These are phyloP conservation scores for Myxozyma kluyveri DNA, from an alignment of 805 yeast species.

Conservation along the genomic window DNA sequence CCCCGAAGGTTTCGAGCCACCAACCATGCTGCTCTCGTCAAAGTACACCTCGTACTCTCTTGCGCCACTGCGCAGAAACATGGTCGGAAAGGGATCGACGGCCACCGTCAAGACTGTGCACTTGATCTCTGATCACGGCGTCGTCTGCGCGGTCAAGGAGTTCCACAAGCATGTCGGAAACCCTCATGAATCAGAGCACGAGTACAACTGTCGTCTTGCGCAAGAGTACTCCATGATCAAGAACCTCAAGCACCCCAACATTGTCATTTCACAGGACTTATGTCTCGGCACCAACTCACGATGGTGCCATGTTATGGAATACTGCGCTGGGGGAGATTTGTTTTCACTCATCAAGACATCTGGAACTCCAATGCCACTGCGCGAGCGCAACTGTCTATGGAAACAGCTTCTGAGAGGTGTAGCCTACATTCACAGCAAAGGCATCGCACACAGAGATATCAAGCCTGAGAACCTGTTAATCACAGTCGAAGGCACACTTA, in stretches of 20 bases:
- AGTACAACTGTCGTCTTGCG: slow-evolving; percentile 70
- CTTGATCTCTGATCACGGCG: slow-evolving; percentile 25
- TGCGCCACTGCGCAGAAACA: slow-evolving; percentile 15
- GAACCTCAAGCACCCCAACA: slow-evolving; percentile 71
- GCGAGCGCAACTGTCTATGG: slow-evolving; percentile 87
- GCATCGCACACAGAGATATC: slow-evolving; percentile 84
- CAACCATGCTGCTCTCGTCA: slow-evolving; percentile 24
- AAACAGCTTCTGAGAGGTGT: slow-evolving; percentile 83
- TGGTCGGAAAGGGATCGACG: slow-evolving; percentile 39
- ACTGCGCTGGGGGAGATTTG: slow-evolving; percentile 82
- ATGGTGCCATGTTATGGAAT: slow-evolving; percentile 56
- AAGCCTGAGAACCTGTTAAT: slow-evolving; percentile 82
- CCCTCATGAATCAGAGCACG: slow-evolving; percentile 48
- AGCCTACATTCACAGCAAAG: slow-evolving; percentile 83
- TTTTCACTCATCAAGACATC: slow-evolving; percentile 73
- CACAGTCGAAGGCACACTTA: slow-evolving; percentile 67
- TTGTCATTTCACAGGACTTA: slow-evolving; percentile 71
- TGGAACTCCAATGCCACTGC: slow-evolving; percentile 66
- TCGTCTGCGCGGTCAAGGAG: slow-evolving; percentile 80
- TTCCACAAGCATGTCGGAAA: slow-evolving; percentile 60
- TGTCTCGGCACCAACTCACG: slow-evolving; percentile 30
- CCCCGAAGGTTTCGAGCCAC: slow-evolving; percentile 19
- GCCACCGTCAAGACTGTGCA: slow-evolving; percentile 36
- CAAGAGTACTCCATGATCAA: slow-evolving; percentile 81
- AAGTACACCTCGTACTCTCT: slow-evolving; percentile 21